Evolutionary conservation across 208 protist genomes (phyloP).

Genomic region (Crithidia mellificae): DNA sequence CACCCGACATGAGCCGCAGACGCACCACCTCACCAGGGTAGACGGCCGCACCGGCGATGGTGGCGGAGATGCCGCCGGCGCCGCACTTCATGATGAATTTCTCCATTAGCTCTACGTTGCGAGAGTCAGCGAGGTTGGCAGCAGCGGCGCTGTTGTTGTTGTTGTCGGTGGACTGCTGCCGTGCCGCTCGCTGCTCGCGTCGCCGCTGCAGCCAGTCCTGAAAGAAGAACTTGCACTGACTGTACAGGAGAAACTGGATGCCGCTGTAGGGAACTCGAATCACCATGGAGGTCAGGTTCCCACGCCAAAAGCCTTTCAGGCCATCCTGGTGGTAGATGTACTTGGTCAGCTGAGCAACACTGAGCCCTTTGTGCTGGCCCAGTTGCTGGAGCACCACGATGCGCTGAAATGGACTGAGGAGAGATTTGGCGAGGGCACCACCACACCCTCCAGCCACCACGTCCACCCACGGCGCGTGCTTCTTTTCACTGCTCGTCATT

Average conservation of each 20-base stretch:
- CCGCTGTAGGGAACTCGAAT: conserved; percentile 89
- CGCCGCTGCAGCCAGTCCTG: conserved; percentile 60
- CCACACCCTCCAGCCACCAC: conserved; percentile 77
- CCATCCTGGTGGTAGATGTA: conserved; percentile 69
- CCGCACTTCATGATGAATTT: conserved; percentile 88
- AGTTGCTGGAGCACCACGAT: conserved; percentile 88
- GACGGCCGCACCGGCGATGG: conserved; percentile 72
- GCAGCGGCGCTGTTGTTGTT: background rate
- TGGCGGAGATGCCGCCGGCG: conserved; percentile 82
- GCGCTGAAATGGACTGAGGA: conserved; percentile 84
- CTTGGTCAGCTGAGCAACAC: conserved; percentile 40
- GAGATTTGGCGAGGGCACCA: conserved; percentile 74
- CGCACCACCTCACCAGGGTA: conserved; percentile 90
- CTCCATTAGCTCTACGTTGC: conserved; percentile 44
- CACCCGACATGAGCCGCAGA: conserved; percentile 87
- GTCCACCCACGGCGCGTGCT: conserved; percentile 80
- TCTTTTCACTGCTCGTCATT: conserved; percentile 60
- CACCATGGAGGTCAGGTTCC: conserved; percentile 89
- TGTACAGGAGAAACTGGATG: conserved; percentile 87
- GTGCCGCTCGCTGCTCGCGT: conserved; percentile 13
- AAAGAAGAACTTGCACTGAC: conserved; percentile 75
- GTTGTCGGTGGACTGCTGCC: too few relatives aligned
- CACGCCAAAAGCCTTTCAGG: conserved; percentile 82
- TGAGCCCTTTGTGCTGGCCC: conserved; percentile 60
- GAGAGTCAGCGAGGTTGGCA: background rate